These are phyloP conservation scores for Primulina eburnea DNA, from an alignment of 257 asterid genomes.

Conservation along the genomic window DNA sequence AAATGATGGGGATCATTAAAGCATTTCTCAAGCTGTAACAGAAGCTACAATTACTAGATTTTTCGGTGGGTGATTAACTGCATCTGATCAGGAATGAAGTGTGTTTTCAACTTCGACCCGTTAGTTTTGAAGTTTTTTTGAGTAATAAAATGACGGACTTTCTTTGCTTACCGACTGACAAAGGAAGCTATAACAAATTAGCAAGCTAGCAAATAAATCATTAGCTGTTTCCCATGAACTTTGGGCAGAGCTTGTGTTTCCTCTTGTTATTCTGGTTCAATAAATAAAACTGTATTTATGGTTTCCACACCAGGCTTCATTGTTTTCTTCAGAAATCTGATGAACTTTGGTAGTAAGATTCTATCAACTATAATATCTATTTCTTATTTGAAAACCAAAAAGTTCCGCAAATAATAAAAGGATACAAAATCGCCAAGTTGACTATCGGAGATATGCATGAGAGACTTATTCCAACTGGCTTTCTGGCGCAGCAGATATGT, in stretches of 20 bases:
- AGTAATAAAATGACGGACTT: neutral
- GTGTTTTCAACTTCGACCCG: neutral
- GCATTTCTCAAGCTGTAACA: constrained; percentile 48
- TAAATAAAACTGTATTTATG: neutral
- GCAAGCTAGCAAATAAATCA: neutral
- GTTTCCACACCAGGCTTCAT: too few species aligned
- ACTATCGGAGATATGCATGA: neutral
- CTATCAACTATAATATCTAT: neutral
- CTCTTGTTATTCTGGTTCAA: neutral
- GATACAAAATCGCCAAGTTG: neutral
- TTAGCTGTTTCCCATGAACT: neutral
- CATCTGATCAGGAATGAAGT: constrained; percentile 12
- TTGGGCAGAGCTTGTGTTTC: neutral
- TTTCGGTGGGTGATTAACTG: constrained; percentile 5
- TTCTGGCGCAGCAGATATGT: too few species aligned
- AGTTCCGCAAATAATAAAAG: neutral
- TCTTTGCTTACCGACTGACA: neutral
- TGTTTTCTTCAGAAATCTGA: too few species aligned
- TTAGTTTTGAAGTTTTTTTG: constrained; percentile 5
- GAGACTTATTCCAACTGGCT: too few species aligned
- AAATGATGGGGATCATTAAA: constrained; percentile 90
- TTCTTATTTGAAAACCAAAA: neutral
- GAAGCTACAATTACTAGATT: neutral
- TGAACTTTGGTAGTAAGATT: neutral
- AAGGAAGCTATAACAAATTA: neutral